Conservation (phyloP, 352 stramenopile genomes). For the Phytophthora quininea region DNA sequence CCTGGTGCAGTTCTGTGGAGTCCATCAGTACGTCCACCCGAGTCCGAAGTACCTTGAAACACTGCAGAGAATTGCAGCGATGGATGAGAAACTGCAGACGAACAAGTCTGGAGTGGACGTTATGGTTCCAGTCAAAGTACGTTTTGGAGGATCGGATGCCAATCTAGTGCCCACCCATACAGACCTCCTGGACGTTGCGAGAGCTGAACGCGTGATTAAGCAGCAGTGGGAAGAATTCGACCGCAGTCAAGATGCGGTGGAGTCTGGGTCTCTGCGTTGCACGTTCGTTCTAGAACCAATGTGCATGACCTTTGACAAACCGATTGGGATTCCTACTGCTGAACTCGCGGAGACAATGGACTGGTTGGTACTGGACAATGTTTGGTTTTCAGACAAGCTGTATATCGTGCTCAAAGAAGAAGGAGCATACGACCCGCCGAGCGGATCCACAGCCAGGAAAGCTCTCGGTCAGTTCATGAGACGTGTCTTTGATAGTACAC, state of each 20-base stretch:
- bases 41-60: no score
- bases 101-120: not conserved
- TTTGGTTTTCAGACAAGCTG: no score
- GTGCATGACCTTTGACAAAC: not conserved
- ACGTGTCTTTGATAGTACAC: no score
- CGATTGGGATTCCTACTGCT: conserved; percentile 1
- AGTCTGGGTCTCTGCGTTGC: not conserved
- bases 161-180: not conserved
- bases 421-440: no score
- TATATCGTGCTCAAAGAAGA: no score
- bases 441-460: no score
- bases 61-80: not conserved
- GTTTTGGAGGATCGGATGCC: not conserved
- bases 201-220: not conserved
- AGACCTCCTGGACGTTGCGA: not conserved
- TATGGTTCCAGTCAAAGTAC: not conserved
- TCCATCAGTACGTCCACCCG: no score
- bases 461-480: no score
- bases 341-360: no score
- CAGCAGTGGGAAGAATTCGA: not conserved
- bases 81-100: not conserved
- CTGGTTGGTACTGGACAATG: no score
- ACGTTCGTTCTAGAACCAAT: not conserved
- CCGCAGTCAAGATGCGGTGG: not conserved
- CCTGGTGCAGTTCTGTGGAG: not conserved